Percentiles rank a stretch among this genome's conserved stretches.
These are phyloP conservation scores for Coprinopsis cinerea DNA, from an alignment of 768 basidiomycete genomes.

Conservation along the genomic window DNA sequence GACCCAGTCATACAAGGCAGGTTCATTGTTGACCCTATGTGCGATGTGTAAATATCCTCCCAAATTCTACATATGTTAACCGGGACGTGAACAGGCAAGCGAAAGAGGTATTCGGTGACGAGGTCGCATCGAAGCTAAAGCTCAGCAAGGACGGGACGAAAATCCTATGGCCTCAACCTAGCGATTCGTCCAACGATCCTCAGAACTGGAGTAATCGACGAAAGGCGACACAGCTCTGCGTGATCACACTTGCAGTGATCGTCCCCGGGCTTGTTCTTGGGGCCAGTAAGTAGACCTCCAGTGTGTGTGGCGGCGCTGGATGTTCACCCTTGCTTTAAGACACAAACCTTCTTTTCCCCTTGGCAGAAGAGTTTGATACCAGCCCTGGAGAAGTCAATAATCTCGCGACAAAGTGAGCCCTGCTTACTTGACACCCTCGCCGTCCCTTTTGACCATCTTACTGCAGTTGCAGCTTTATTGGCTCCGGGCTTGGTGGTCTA, in stretches of 20 bases:
- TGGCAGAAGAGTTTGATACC: conserved; percentile 51
- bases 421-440: not conserved
- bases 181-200: conserved; percentile 56
- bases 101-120: conserved; percentile 52
- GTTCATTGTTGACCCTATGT: too few species aligned
- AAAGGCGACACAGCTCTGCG: conserved; percentile 51
- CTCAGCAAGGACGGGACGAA: conserved; percentile 49
- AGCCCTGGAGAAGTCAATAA: conserved; percentile 54
- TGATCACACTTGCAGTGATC: conserved; percentile 58
- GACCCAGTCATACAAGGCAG: too few species aligned
- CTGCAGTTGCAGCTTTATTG: not conserved
- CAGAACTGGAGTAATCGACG: conserved; percentile 55
- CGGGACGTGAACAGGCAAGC: conserved; percentile 58
- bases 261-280: conserved; percentile 59
- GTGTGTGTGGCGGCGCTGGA: conserved; percentile 32
- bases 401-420: conserved; percentile 47
- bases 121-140: conserved; percentile 50
- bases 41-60: too few species aligned
- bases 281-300: conserved; percentile 15
- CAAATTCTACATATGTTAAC: too few species aligned
- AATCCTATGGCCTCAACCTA: conserved; percentile 67
- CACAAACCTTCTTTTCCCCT: conserved; percentile 48
- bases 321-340: conserved; percentile 26
- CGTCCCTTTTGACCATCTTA: not conserved
- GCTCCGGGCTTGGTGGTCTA: conserved; percentile 52